Evolutionary conservation across 2,329 filamentous ascomycete genomes (phyloP), one percentile per base, ranked within the genome.

Genomic region (Beauveria bassiana): DNA sequence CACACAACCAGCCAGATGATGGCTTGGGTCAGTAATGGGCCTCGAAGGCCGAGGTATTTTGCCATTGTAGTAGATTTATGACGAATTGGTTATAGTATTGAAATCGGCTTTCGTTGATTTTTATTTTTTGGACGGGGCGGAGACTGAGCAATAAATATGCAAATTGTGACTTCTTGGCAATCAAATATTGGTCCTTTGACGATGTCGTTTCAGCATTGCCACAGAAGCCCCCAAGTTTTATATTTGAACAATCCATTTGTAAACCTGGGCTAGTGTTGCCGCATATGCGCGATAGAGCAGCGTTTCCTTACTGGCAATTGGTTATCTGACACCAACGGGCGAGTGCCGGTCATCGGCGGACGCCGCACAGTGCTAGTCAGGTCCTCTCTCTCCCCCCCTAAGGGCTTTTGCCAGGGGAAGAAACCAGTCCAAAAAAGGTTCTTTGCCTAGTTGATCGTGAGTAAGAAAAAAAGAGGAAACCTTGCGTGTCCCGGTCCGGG

Each of bases 1-100:
- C 70, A 73, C 20, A 79, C 76, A 45, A 79, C 73, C 52, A 78
- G 70, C 16, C 71, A 72, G 59, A 77, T 70, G 65, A 79, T 77
- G 28, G 74, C 66, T 16, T 68, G 68, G 62, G 67, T 69, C 53
- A 78, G 67, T 56, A 70, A 63, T 46, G 70, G 66, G 70, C 76
- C 76, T 47, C 68, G 72, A 28, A 72, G 67, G 59, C 75, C 75
- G 43, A 77, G 69, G 62, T 69, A 71, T 20, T 66, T 53, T 31
- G 62, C 57, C 62, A 63, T 63, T 47, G 46, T 31, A n/a, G 9
- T 42, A 46, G 2, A 34, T 22, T 26, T 26, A 16, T 24, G 46
- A 49, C 28, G 43, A 12, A 24, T 10, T 31, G 34, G 40, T 57
- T 57, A 14, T 14, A 14, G 20, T 58, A 46, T 58, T 10, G 24